Evolutionary conservation across 129 eudicot genomes (phyloP).

Genomic region (Chrysanthemum seticuspe): DNA sequence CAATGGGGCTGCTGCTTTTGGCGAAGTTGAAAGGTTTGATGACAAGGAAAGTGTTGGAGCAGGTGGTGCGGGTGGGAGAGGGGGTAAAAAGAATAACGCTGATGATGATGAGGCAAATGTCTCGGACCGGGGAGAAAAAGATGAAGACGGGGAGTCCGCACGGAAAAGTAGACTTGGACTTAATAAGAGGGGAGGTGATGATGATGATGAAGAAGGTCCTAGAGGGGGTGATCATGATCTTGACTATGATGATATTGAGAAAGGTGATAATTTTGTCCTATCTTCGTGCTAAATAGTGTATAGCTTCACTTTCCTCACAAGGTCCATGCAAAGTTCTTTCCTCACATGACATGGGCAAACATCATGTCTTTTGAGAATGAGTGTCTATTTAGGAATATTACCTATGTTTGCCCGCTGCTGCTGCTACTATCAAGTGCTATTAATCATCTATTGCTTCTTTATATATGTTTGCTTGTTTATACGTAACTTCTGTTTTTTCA

Average conservation of each 20-base stretch:
- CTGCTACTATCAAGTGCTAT: too few species aligned
- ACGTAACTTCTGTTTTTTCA: too few species aligned
- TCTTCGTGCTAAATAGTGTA: neutral
- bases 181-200: constrained; percentile 73
- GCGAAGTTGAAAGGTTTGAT: constrained; percentile 70
- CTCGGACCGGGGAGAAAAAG: constrained; percentile 86
- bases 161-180: constrained; percentile 75
- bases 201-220: constrained; percentile 86
- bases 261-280: constrained; percentile 50
- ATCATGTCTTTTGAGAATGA: too few species aligned
- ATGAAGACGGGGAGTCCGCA: constrained; percentile 87
- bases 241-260: constrained; percentile 90
- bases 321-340: too few species aligned
- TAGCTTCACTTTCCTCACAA: constrained; percentile 12
- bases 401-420: too few species aligned
- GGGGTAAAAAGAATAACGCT: constrained; percentile 60
- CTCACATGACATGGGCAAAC: too few species aligned
- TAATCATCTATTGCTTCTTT: too few species aligned
- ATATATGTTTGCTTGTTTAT: too few species aligned
- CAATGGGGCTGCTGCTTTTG: constrained; percentile 92
- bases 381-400: too few species aligned
- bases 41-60: constrained; percentile 59
- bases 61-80: constrained; percentile 51
- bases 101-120: constrained; percentile 79
- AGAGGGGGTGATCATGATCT: constrained; percentile 90